Percentiles rank a stretch among this genome's conserved stretches.
Evolutionary conservation across 1,284 basidiomycete species (phyloP).

Genomic region (Vanrija sp.): DNA sequence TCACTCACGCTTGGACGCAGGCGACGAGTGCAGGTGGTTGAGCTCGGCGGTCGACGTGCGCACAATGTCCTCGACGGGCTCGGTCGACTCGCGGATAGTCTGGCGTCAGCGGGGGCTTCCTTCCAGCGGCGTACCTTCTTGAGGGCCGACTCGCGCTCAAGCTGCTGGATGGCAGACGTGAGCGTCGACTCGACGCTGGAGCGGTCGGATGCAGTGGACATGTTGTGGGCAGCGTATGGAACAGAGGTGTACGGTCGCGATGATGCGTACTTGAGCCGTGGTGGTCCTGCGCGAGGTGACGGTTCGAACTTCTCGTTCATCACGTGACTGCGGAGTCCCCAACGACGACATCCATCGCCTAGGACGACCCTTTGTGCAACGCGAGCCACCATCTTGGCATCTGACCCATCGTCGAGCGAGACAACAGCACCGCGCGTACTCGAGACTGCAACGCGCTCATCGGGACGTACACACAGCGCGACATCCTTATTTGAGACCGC

Average conservation of each 20-base stretch:
- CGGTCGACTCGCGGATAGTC: constrained; percentile 43
- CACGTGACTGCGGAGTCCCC: not conserved
- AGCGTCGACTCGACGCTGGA: constrained; percentile 25
- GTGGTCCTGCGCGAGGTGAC: not conserved
- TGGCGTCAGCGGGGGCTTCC: constrained; percentile 13
- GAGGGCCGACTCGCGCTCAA: constrained; percentile 44
- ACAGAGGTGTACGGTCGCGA: not conserved
- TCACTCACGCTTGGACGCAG: constrained; percentile 36
- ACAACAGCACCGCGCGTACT: too few relatives aligned
- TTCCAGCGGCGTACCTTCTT: too few relatives aligned
- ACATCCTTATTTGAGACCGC: too few relatives aligned
- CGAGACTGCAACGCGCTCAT: too few relatives aligned
- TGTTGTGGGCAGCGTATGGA: not conserved
- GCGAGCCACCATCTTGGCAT: too few relatives aligned
- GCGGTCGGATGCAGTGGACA: constrained; percentile 2
- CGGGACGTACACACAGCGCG: too few relatives aligned
- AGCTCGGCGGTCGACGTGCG: constrained; percentile 40
- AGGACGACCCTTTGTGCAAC: not conserved
- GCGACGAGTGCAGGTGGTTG: constrained; percentile 43
- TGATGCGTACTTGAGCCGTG: not conserved
- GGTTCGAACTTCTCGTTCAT: not conserved
- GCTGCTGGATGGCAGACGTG: constrained; percentile 35
- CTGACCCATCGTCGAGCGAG: too few relatives aligned
- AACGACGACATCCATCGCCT: not conserved
- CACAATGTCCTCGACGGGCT: constrained; percentile 44